These are phyloP conservation scores for Dryas octopetala DNA, from an alignment of 306 rosid genomes.

Conservation along the genomic window DNA sequence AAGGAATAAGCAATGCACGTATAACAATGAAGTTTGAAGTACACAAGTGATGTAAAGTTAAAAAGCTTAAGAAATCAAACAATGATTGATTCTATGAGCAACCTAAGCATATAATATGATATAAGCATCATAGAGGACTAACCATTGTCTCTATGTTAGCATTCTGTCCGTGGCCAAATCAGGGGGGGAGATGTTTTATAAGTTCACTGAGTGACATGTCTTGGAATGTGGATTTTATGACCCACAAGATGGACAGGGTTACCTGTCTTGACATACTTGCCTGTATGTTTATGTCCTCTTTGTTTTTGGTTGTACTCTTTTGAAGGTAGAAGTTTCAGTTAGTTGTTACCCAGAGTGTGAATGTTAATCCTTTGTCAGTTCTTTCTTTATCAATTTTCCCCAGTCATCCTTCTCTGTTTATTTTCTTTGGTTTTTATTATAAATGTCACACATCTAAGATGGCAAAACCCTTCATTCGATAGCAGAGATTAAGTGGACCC, in stretches of 20 bases:
- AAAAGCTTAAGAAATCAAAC: background rate
- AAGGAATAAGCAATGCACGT: background rate
- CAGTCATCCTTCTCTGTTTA: background rate
- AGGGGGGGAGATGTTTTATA: background rate
- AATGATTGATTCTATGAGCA: background rate
- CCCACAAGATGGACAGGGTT: background rate
- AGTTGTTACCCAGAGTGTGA: constrained; percentile 14
- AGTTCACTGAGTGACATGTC: background rate
- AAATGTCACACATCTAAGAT: background rate
- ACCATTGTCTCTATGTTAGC: too few species aligned
- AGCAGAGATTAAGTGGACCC: constrained; percentile 75
- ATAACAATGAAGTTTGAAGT: background rate
- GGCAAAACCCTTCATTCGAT: constrained; percentile 13
- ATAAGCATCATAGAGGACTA: too few species aligned
- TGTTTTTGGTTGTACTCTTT: background rate
- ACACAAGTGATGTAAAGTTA: background rate
- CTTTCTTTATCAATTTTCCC: background rate
- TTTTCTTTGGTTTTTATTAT: background rate
- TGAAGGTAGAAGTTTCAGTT: background rate
- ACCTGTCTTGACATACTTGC: background rate
- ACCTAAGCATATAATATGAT: too few species aligned
- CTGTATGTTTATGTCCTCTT: background rate
- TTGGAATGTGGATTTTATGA: background rate
- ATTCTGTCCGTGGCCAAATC: too few species aligned
- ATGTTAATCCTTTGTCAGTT: constrained; percentile 12